Evolutionary conservation across 192 early-diverging fungal species (phyloP).

Genomic region (Rhizophlyctis rosea): DNA sequence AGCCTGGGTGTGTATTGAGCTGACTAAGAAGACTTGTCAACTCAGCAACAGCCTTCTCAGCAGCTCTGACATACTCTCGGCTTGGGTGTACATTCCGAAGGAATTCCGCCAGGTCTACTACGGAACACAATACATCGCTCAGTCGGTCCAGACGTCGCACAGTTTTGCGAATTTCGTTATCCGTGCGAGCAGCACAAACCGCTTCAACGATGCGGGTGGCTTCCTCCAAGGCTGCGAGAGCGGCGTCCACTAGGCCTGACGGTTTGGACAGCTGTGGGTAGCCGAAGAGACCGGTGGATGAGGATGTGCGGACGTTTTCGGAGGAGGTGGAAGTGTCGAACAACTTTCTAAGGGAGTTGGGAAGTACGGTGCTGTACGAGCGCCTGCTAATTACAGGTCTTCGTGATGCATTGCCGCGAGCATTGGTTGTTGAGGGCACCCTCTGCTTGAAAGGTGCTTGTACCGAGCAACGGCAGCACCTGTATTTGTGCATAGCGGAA

Average conservation of each 20-base stretch:
- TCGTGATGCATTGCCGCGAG: too few species aligned
- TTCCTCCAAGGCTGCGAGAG: slow-evolving; percentile 11
- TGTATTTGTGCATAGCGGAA: too few species aligned
- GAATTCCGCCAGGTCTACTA: slow-evolving; percentile 92
- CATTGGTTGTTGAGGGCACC: too few species aligned
- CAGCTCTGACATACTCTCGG: slow-evolving; percentile 61
- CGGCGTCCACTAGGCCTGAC: slow-evolving; percentile 19
- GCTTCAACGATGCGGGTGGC: slow-evolving; percentile 10
- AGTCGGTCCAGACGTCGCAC: slow-evolving; percentile 87
- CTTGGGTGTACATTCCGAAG: slow-evolving; percentile 88
- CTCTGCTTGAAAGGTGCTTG: too few species aligned
- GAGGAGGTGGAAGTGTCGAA: neutral
- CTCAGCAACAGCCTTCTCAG: slow-evolving; percentile 70
- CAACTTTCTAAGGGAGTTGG: too few species aligned
- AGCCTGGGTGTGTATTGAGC: slow-evolving; percentile 84
- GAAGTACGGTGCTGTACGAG: too few species aligned
- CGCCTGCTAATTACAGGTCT: too few species aligned
- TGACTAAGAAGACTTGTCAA: slow-evolving; percentile 85
- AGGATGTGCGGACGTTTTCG: neutral
- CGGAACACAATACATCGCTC: slow-evolving; percentile 82
- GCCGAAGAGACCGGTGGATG: slow-evolving; percentile 24
- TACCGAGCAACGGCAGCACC: too few species aligned
- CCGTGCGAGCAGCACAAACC: slow-evolving; percentile 17
- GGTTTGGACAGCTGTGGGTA: slow-evolving; percentile 19
- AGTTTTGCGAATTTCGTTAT: slow-evolving; percentile 61